A percentile compares a stretch with the other conserved stretches of the same genome.
These are phyloP conservation scores for Selaginella tamariscina DNA, from an alignment of 75 land plant genomes.

Conservation along the genomic window DNA sequence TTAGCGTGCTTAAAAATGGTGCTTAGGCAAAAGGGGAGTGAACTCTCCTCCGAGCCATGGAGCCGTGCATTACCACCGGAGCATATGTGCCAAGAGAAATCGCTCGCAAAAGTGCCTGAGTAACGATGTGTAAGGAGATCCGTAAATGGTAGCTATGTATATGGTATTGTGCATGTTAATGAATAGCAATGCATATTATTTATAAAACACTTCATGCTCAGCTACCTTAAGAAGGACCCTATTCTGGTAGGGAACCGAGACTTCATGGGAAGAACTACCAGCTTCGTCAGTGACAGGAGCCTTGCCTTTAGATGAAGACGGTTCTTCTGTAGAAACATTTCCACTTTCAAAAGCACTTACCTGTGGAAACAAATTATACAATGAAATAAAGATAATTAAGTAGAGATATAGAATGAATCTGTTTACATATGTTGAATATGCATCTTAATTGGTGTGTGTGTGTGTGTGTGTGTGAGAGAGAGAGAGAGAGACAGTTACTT, in stretches of 20 bases:
- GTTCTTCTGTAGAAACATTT: not conserved
- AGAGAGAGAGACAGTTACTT: too few species aligned
- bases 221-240: not conserved
- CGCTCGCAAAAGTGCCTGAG: not conserved
- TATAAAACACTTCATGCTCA: too few species aligned
- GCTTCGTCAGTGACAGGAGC: not conserved
- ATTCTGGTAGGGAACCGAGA: not conserved
- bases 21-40: constrained; percentile 15
- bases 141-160: too few species aligned
- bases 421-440: too few species aligned
- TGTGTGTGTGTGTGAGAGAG: too few species aligned
- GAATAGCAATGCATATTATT: too few species aligned
- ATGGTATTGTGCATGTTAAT: too few species aligned
- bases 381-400: too few species aligned
- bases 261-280: not conserved
- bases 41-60: constrained; percentile 19
- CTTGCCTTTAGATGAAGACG: not conserved
- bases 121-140: too few species aligned
- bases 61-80: not conserved
- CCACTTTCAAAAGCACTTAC: not conserved
- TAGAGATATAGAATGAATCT: too few species aligned
- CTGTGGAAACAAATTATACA: too few species aligned
- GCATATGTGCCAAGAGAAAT: not conserved
- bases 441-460: too few species aligned
- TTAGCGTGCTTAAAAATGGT: constrained; percentile 20